Base-by-base conservation (phyloP, 2,329 filamentous ascomycete species). In the Monilinia fructigena region DNA sequence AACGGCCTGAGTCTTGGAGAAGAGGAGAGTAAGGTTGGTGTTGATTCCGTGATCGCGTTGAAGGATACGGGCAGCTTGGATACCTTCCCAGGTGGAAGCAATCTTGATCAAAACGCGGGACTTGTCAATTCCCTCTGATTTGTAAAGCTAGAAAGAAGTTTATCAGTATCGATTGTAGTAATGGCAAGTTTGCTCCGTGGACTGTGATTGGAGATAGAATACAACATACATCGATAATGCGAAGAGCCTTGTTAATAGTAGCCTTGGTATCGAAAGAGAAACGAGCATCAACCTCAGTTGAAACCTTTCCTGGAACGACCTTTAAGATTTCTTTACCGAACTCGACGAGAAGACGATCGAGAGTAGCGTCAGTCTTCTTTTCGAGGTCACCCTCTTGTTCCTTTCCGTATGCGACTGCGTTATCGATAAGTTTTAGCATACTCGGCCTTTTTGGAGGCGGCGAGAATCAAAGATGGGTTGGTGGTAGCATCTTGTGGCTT, bases 401-500 rank as follows among this genome's bases (percentile, higher is more conserved):
- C 89, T 97, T 98, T 82, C 91, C 94, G 81, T 92, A 93, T 72
- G 83, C 85, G 74, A 97, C 85, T 75, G 94, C 93, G 66, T 83
- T 82, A 77, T 98, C 93, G 75, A 97, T 96, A 78, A 98, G 84
- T 80, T 80, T 89, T 89, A 77, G 91, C 92, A 81, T 98, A 98
- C 82, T 97, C 93, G 79, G 91, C 78, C 88, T 98, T 98, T 87
- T 99, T 98, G 79, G 95, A 93, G 72, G 95, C 95, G 74, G 93
- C 94, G 79, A 99, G 90, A 82, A 99, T 98, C 79, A 99, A 86
- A 71, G 95, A 98, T 68, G 95, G 95, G 89, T 99, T 99, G 84
- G 95, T 99, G 80, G 95, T 99, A 78, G 95, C 95, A 91, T 99
- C 95, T 86, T 99, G 93, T 72, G 95, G 95, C 89, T 97, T 96